These are phyloP conservation scores for Penicillium cinerascens DNA, from an alignment of 495 filamentous ascomycete genomes.

Conservation along the genomic window DNA sequence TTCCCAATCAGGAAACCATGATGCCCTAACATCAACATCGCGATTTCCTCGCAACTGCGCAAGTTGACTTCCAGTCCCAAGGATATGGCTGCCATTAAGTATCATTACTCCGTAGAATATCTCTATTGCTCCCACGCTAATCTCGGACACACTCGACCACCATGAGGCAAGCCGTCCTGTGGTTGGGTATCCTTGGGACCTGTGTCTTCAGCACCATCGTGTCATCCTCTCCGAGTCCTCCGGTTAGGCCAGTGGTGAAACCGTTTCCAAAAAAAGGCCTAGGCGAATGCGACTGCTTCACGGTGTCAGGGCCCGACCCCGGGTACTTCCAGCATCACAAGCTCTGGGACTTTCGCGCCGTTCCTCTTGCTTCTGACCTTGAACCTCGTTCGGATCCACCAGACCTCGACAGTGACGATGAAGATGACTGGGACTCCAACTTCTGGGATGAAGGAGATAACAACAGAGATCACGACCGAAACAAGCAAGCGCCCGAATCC, in stretches of 20 bases:
- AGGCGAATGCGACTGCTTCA: slow-evolving; percentile 37
- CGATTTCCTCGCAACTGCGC: slow-evolving; percentile 6
- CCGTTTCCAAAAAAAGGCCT: slow-evolving; percentile 8
- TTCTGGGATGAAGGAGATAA: slow-evolving; percentile 1
- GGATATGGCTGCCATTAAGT: neutral
- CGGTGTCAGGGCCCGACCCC: slow-evolving; percentile 33
- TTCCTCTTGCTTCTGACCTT: slow-evolving; percentile 17
- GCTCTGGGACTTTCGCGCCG: slow-evolving; percentile 64
- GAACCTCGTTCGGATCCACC: slow-evolving; percentile 4
- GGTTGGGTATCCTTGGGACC: neutral
- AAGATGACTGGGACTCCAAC: slow-evolving; percentile 43
- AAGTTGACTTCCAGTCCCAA: neutral
- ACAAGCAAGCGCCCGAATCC: neutral
- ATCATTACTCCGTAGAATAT: neutral
- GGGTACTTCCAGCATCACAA: slow-evolving; percentile 61
- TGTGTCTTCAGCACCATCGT: slow-evolving; percentile 1
- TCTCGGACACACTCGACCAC: neutral
- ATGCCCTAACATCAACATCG: slow-evolving; percentile 14
- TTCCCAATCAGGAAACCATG: slow-evolving; percentile 13
- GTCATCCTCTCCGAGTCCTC: neutral
- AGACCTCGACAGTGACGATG: slow-evolving; percentile 32
- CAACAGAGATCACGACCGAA: slow-evolving; percentile 40
- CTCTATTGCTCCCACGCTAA: neutral
- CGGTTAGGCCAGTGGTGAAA: neutral
- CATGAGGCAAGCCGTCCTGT: slow-evolving; percentile 13